Evolutionary conservation across 2,329 filamentous ascomycete genomes (phyloP).

Genomic region (Aspergillus sp.): DNA sequence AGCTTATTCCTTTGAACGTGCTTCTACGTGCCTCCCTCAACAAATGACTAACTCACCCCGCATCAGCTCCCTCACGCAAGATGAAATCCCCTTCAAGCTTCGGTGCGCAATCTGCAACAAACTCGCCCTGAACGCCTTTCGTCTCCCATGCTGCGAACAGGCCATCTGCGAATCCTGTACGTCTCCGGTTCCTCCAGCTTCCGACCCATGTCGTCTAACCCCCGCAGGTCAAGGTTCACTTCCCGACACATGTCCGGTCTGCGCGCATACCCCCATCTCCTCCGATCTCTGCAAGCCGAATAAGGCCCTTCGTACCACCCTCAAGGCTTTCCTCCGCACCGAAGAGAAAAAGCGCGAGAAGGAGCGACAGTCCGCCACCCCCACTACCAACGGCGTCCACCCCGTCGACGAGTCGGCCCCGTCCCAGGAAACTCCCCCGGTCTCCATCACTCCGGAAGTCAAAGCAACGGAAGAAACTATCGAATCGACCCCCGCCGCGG

Average conservation of each 20-base stretch:
- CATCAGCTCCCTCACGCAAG: slow-evolving; percentile 68
- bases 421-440: slow-evolving; percentile 13
- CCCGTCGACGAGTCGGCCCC: slow-evolving; percentile 19
- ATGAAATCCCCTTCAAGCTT: slow-evolving; percentile 93
- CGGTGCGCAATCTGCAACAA: slow-evolving; percentile 92
- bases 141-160: slow-evolving; percentile 91
- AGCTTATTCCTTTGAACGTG: background rate
- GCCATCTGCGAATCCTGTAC: slow-evolving; percentile 87
- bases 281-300: slow-evolving; percentile 83
- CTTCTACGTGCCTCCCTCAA: no score
- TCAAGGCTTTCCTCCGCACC: slow-evolving; percentile 85
- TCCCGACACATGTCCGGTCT: slow-evolving; percentile 81
- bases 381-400: slow-evolving; percentile 27
- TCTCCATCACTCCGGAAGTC: slow-evolving; percentile 20
- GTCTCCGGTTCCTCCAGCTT: slow-evolving; percentile 23
- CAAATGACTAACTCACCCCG: background rate
- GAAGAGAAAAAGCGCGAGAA: slow-evolving; percentile 86
- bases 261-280: slow-evolving; percentile 85
- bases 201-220: background rate
- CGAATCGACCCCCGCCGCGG: slow-evolving; percentile 11
- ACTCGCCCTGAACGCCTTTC: slow-evolving; percentile 85
- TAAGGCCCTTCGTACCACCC: slow-evolving; percentile 87
- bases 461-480: slow-evolving; percentile 5
- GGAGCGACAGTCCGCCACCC: slow-evolving; percentile 44
- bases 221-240: slow-evolving; percentile 69